phyloP scores from a whole-genome alignment of 257 asterid genomes.

The Haberlea rhodopensis region DNA sequence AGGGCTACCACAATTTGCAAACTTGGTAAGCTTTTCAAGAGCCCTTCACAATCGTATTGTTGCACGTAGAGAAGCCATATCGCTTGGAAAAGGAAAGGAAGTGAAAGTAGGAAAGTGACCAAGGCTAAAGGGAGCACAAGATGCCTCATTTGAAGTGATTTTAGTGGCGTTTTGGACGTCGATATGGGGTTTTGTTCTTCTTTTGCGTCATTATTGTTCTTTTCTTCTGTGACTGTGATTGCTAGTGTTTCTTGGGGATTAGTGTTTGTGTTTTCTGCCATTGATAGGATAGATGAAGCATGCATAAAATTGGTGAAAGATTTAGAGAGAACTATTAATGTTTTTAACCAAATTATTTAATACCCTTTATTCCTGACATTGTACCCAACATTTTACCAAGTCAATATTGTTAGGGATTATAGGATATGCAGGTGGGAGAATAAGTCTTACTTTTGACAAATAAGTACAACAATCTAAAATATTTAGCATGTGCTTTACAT shows the following conservation, averaged over 20 bases:
- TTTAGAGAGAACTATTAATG: not conserved
- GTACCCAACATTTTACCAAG: not conserved
- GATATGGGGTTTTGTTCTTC: not conserved
- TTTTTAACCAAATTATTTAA: not conserved
- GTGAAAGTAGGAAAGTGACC: slow-evolving; percentile 33
- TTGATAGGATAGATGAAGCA: not conserved
- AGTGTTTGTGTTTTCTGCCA: slow-evolving; percentile 18
- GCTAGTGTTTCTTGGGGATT: slow-evolving; percentile 17
- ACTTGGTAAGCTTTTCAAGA: slow-evolving; percentile 25
- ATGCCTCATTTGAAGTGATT: slow-evolving; percentile 18
- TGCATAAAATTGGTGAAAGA: not conserved
- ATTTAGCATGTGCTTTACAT: not conserved
- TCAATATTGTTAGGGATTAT: slow-evolving; percentile 18
- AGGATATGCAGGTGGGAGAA: slow-evolving; percentile 20
- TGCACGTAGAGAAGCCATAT: slow-evolving; percentile 33
- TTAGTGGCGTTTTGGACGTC: not conserved
- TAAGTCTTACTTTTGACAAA: slow-evolving; percentile 7
- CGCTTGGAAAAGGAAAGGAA: slow-evolving; percentile 33
- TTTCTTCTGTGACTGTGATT: slow-evolving; percentile 20
- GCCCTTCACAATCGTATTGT: slow-evolving; percentile 35
- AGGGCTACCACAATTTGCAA: slow-evolving; percentile 31
- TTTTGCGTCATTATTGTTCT: not conserved
- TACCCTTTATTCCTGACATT: not conserved
- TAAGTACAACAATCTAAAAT: no score
- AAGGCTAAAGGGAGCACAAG: slow-evolving; percentile 24